These are phyloP conservation scores for Tetracladium marchalianum DNA, from an alignment of 495 filamentous ascomycete genomes.

Conservation along the genomic window DNA sequence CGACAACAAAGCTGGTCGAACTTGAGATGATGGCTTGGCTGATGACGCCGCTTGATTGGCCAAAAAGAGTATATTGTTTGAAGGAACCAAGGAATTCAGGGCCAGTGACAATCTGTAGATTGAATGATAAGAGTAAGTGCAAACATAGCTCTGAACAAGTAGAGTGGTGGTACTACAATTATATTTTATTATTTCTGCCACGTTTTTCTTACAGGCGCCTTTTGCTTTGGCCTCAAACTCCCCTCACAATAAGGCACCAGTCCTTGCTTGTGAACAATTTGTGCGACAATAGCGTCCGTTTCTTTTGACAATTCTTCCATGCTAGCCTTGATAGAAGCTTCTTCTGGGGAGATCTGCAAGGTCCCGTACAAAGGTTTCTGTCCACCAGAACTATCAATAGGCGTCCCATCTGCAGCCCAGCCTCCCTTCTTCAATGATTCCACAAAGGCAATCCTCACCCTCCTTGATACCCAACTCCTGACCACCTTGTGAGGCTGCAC, in stretches of 20 bases:
- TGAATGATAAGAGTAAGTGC: no score
- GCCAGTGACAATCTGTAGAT: no score
- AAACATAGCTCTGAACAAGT: no score
- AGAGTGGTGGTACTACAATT: no score
- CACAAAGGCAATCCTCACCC: constrained; percentile 41
- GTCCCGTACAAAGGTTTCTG: constrained; percentile 8
- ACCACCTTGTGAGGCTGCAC: constrained; percentile 35
- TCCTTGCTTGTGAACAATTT: neutral
- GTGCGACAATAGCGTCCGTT: constrained; percentile 11
- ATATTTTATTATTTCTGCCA: neutral
- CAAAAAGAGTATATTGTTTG: no score
- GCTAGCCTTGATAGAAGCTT: neutral
- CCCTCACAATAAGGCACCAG: neutral
- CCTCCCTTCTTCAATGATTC: constrained; percentile 45
- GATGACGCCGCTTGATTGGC: no score
- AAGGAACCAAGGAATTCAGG: no score
- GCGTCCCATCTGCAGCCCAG: constrained; percentile 42
- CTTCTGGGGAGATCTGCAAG: neutral
- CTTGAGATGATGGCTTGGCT: neutral
- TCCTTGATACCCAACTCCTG: constrained; percentile 38
- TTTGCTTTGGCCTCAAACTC: neutral
- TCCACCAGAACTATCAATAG: neutral
- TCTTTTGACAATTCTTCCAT: constrained; percentile 5
- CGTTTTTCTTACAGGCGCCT: neutral
- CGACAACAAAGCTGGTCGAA: constrained; percentile 8